Evolutionary conservation across 169 alveolate genomes (phyloP).

Genomic region (Plasmodium vivax): DNA sequence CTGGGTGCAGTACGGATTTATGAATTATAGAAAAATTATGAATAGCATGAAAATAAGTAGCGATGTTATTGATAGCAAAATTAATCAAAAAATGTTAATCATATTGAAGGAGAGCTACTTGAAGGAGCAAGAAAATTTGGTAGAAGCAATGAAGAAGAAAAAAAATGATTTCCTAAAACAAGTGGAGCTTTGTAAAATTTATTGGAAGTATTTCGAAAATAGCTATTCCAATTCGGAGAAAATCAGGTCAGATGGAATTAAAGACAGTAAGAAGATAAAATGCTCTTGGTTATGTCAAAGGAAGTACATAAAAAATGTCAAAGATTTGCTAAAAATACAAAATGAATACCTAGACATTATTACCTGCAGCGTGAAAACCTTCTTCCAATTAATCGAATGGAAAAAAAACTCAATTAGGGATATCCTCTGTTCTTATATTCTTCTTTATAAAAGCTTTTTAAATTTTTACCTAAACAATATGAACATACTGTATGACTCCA

Average conservation of each 20-base stretch:
- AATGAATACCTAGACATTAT: constrained; percentile 62
- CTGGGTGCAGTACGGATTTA: constrained; percentile 50
- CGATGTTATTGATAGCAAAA: constrained; percentile 47
- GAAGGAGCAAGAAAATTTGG: constrained; percentile 68
- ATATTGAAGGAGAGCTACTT: constrained; percentile 33
- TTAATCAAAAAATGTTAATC: constrained; percentile 28
- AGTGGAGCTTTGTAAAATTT: constrained; percentile 38
- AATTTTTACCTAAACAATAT: constrained; percentile 64
- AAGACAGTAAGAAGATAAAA: constrained; percentile 59
- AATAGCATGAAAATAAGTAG: constrained; percentile 62
- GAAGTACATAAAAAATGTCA: constrained; percentile 66
- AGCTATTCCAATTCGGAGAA: constrained; percentile 71
- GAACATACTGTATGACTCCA: constrained; percentile 61
- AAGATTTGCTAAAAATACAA: constrained; percentile 62
- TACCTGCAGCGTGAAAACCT: constrained; percentile 22
- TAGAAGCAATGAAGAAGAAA: constrained; percentile 56
- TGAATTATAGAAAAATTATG: constrained; percentile 50
- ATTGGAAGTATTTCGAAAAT: constrained; percentile 74
- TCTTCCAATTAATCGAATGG: constrained; percentile 72
- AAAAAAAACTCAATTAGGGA: constrained; percentile 52
- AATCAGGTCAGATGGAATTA: constrained; percentile 57
- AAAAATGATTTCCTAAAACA: constrained; percentile 70
- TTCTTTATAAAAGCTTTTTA: constrained; percentile 54
- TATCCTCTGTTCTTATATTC: constrained; percentile 58
- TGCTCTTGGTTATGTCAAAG: constrained; percentile 76